phyloP scores from a whole-genome alignment of 352 stramenopile species.

The Globisporangium polare region DNA sequence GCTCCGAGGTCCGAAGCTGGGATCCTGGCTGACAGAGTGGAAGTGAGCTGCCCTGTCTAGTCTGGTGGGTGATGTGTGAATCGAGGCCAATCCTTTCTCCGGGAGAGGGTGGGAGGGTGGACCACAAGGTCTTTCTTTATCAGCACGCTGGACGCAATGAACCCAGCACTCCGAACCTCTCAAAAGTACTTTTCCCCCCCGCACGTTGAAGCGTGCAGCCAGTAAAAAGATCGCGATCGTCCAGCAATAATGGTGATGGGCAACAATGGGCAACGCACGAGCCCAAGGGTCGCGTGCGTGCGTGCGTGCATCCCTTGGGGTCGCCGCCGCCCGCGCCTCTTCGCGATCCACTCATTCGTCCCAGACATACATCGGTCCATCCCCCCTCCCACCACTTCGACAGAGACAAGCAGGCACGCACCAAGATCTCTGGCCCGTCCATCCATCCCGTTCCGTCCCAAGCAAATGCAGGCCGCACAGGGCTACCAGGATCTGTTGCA shows the following conservation, averaged over 20 bases:
- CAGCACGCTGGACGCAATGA: too few species aligned
- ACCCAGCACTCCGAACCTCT: too few species aligned
- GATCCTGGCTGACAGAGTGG: too few species aligned
- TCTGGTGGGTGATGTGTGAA: too few species aligned
- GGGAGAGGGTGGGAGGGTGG: too few species aligned
- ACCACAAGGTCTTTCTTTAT: too few species aligned
- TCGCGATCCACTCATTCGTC: not conserved
- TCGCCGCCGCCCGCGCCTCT: not conserved
- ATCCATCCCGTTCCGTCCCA: not conserved
- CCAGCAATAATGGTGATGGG: not conserved
- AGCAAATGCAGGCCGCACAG: slow-evolving; percentile 4
- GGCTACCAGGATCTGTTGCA: slow-evolving; percentile 4
- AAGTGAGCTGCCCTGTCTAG: too few species aligned
- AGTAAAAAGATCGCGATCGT: not conserved
- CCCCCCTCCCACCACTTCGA: not conserved
- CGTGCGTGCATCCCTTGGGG: not conserved
- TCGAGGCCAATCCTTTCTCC: too few species aligned
- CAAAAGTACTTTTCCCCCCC: too few species aligned
- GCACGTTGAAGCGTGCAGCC: not conserved
- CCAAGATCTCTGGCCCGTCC: not conserved
- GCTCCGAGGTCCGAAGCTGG: too few species aligned
- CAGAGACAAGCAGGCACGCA: not conserved
- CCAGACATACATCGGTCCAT: not conserved
- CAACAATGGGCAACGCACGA: not conserved
- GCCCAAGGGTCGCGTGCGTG: not conserved